These are phyloP conservation scores for Diplodia intermedia DNA, from an alignment of 2,329 filamentous ascomycete genomes.

Conservation along the genomic window DNA sequence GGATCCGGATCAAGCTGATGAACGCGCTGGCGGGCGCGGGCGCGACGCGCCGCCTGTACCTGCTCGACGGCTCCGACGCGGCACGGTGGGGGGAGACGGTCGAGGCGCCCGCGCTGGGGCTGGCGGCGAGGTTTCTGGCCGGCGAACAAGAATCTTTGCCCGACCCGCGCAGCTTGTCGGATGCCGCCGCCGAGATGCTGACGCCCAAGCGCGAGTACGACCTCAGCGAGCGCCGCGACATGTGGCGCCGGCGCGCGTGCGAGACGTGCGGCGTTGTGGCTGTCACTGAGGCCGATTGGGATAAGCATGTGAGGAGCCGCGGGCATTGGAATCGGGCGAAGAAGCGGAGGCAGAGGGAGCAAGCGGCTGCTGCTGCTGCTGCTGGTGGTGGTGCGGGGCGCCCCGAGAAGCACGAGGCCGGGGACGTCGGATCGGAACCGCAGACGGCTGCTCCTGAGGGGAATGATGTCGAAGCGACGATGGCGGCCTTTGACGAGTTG, in stretches of 20 bases:
- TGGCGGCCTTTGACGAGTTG: conserved; percentile 3
- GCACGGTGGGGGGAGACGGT: conserved; percentile 69
- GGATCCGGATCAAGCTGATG: conserved; percentile 85
- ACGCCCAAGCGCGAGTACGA: conserved; percentile 62
- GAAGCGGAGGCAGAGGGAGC: conserved; percentile 42
- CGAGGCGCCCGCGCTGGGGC: conserved; percentile 65
- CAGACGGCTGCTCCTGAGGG: background rate
- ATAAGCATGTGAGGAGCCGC: conserved; percentile 61
- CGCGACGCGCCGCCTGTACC: conserved; percentile 65
- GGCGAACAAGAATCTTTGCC: conserved; percentile 56
- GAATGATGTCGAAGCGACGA: conserved; percentile 5
- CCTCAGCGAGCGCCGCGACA: conserved; percentile 51
- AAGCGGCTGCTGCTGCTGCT: no score
- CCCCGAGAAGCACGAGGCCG: background rate
- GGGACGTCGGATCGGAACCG: background rate
- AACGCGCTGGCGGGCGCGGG: conserved; percentile 67
- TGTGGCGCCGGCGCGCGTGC: conserved; percentile 66
- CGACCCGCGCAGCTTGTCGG: conserved; percentile 61
- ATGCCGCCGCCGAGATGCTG: conserved; percentile 62
- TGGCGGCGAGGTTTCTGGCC: conserved; percentile 70
- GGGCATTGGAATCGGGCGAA: conserved; percentile 53
- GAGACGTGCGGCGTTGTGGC: conserved; percentile 69
- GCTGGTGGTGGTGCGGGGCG: no score
- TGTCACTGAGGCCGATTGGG: conserved; percentile 65
- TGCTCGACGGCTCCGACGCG: conserved; percentile 80